Conservation (phyloP, 2,329 filamentous ascomycete genomes). For the Hypoxylon sp. region DNA sequence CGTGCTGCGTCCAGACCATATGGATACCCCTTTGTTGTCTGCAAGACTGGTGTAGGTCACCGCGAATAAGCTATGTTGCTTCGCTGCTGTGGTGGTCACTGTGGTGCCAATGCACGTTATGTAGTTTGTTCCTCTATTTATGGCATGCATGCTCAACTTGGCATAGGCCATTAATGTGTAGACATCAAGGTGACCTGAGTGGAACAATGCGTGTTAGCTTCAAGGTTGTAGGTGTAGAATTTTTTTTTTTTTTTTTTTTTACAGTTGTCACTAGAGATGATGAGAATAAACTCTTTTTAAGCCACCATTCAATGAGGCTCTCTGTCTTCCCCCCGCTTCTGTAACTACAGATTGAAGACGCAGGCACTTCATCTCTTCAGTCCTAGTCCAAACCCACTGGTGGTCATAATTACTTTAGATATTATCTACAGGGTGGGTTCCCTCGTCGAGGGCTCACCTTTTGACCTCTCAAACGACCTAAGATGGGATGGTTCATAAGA, state of each 20-base stretch:
- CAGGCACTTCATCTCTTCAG: neutral
- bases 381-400: neutral
- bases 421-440: neutral
- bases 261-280: neutral
- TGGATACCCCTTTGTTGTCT: constrained; percentile 27
- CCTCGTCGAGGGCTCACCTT: neutral
- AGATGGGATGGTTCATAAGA: constrained; percentile 1
- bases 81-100: neutral
- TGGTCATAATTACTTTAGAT: neutral
- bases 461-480: neutral
- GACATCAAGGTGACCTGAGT: neutral
- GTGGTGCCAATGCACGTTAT: neutral
- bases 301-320: neutral
- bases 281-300: neutral
- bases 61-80: constrained; percentile 2
- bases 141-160: neutral
- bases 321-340: neutral
- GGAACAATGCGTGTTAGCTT: constrained; percentile 7
- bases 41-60: constrained; percentile 3
- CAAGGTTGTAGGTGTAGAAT: neutral
- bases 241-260: no score
- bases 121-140: constrained; percentile 10
- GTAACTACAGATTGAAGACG: neutral
- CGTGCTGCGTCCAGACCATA: neutral
- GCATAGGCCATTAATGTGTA: neutral